Base-by-base conservation (phyloP, 2,329 filamentous ascomycete species). In the Aspergillus clavatus region DNA sequence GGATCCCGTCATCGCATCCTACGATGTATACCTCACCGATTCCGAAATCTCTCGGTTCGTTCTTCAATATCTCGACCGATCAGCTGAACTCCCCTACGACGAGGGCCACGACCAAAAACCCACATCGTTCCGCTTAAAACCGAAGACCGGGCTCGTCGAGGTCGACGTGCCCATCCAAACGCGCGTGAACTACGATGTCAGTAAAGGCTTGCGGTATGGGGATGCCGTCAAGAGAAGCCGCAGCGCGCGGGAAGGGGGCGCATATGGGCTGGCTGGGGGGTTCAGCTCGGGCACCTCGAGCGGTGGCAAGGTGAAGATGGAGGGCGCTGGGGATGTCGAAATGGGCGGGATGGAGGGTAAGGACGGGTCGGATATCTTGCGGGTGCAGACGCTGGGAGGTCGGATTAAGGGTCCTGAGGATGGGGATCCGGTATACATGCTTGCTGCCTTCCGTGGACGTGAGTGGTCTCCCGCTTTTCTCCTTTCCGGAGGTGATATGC, bases 361-460 rank as follows among this genome's bases (percentile, higher is more conserved):
- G 51, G 62, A 46, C 50, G 56, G 76, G 81, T 64, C 43, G 68
- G 57, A 60, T 63, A 35, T 94, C 3, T 71, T 96, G 62, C 77
- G 82, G 40, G 86, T 82, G 48, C 89, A 95, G 72, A 95, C 89
- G 0, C 75, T 95, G 18, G 90, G 89, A 37, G 93, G 93, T 0
- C 84, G 91, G 65, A 83, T 88, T 50, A 76, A 83, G 10, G 78
- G 81, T 31, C 74, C 82, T 2, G 81, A 83, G 52, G 80, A 84
- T 52, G 84, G 85, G 18, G 84, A 88, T 54, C 80, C 81, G 7
- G 72, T 76, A 54, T 95, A 95, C 71, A 94, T 96, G 83, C 78
- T 96, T 40, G 93, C 89, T 22, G 85, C 89, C n/a, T 96, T 97
- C 64, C 81, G 85, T 62, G 84, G 84, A 41, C 81, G 88, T 91